Evolutionary conservation across 768 basidiomycete species (phyloP), one percentile per base, ranked within the genome.

Genomic region (Pulveroboletus sp.): DNA sequence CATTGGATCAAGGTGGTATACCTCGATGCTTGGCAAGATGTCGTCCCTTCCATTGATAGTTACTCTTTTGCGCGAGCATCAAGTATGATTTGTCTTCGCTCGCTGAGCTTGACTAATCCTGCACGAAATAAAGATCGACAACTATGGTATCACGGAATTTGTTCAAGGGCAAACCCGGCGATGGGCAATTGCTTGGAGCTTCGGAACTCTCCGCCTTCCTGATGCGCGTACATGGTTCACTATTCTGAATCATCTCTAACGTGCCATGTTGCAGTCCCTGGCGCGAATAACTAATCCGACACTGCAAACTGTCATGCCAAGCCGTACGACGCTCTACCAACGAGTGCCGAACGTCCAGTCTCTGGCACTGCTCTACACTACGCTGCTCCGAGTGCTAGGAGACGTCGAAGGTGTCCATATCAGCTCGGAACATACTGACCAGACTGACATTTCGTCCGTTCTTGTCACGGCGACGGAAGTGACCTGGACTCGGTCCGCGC

Each of bases 141-240:
- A 96, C 67, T 98, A 94, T 64, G 87, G 83, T 0, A 72, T 97
- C 38, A 83, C 83, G 0, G 85, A 92, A 56, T 86, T 94, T 39
- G 72, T 85, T 3, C 93, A 93, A 68, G 91, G 94, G 1, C 81
- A 85, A 48, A 97, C 95, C 0, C 77, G 86, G 2, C 80, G 96
- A n/a, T 98, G 93, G 93, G 89, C 85, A 0, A 68, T 98, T 2
- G 91, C 79, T 0, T 97, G 95, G 95, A 93, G 89, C 0, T 83
- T 85, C 46, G 71, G 69, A 2, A 75, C 77, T 24, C 64, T 63
- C 13, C 81, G 82, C 7, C 69, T 96, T 26, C 84, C 90, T 1
- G 92, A 96, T 54, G 95, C 93, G 63, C 44, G 89, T 73, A 24
- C 11, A 40, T 23, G 16, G 31, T 13, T 20, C 22, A 30, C 34